phyloP scores from a whole-genome alignment of 139 green algal genomes.

The Chlorella sp. region DNA sequence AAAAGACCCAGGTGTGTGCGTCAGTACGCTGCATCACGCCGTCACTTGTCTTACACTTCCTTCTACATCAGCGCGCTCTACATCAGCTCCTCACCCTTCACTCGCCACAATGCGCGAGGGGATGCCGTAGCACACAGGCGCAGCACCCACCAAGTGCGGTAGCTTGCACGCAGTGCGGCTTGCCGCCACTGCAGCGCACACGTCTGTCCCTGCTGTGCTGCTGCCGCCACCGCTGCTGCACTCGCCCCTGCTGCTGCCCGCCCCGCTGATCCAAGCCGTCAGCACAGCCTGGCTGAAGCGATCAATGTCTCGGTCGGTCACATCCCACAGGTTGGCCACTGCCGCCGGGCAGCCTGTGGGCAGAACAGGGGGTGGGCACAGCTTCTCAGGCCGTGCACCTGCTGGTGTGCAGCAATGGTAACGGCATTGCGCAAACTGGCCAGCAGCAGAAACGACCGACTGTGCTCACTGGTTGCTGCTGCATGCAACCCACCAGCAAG shows the following conservation, averaged over 20 bases:
- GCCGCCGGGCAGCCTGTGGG: slow-evolving; percentile 78
- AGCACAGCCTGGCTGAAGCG: slow-evolving; percentile 80
- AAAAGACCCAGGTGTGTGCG: no score
- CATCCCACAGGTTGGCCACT: slow-evolving; percentile 96
- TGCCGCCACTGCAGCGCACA: slow-evolving; percentile 53
- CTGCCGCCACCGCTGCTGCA: neutral
- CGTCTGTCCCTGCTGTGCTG: neutral
- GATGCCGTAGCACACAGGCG: slow-evolving; percentile 93
- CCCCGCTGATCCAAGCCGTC: slow-evolving; percentile 62
- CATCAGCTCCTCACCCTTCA: no score
- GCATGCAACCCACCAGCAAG: slow-evolving; percentile 63
- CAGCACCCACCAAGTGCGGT: slow-evolving; percentile 82
- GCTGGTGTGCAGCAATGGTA: no score
- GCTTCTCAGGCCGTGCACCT: no score
- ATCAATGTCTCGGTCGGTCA: slow-evolving; percentile 97
- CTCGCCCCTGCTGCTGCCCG: neutral
- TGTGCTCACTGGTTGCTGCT: no score
- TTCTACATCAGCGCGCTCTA: no score
- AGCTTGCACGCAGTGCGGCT: slow-evolving; percentile 79
- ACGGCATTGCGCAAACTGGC: no score
- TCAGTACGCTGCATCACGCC: no score
- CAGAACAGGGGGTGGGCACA: neutral
- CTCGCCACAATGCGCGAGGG: slow-evolving; percentile 49
- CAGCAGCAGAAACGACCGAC: no score
- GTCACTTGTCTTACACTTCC: no score